Conservation (phyloP, 2,329 filamentous ascomycete genomes). For the Talaromyces sp. region DNA sequence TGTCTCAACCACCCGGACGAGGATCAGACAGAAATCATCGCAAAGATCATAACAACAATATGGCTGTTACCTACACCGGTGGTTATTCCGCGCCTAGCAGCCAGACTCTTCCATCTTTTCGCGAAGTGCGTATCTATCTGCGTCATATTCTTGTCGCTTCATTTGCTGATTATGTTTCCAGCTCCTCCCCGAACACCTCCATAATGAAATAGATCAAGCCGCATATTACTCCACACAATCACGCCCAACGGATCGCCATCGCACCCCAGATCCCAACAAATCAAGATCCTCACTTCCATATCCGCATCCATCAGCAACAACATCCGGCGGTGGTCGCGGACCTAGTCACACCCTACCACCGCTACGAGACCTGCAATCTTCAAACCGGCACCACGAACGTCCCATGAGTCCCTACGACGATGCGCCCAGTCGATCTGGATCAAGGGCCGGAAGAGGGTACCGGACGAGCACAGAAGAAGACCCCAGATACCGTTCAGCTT, state of each 20-base stretch:
- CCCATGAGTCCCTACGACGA: constrained; percentile 28
- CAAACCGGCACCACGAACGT: constrained; percentile 25
- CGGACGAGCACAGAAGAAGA: constrained; percentile 23
- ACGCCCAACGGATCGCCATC: constrained; percentile 21
- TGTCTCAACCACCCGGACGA: constrained; percentile 17
- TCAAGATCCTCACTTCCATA: constrained; percentile 30
- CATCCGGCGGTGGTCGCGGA: constrained; percentile 23
- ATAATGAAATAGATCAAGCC: constrained; percentile 42
- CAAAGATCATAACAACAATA: constrained; percentile 12
- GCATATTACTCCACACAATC: constrained; percentile 31
- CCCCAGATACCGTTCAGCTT: constrained; percentile 22
- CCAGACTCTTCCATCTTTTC: constrained; percentile 19
- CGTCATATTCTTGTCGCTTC: not conserved
- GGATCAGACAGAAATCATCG: constrained; percentile 10
- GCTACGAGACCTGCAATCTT: constrained; percentile 36
- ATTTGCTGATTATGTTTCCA: constrained; percentile 16
- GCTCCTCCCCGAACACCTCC: constrained; percentile 41
- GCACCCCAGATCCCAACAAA: constrained; percentile 31
- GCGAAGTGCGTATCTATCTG: constrained; percentile 11
- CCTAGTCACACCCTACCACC: constrained; percentile 38
- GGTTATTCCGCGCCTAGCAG: constrained; percentile 10
- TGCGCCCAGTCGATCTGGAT: constrained; percentile 6
- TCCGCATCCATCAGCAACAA: constrained; percentile 22
- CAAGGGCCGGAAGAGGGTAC: not conserved
- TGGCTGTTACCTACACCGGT: constrained; percentile 16